Percentiles rank a stretch among this genome's conserved stretches.
Evolutionary conservation across 2,329 filamentous ascomycete genomes (phyloP).

Genomic region (Penicillium vulpinum): DNA sequence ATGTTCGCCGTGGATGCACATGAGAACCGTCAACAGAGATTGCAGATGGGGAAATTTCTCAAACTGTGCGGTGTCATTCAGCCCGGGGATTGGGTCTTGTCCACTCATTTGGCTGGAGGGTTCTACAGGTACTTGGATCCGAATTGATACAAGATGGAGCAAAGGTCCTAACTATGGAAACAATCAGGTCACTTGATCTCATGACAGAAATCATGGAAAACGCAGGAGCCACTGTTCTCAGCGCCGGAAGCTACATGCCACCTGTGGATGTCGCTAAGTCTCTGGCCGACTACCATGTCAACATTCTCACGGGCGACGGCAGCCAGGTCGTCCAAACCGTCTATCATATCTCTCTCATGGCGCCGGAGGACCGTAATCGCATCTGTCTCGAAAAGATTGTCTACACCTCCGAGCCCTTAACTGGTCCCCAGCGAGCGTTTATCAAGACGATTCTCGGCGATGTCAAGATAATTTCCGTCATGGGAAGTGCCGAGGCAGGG

Average conservation of each 20-base stretch:
- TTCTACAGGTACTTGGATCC: slow-evolving; percentile 40
- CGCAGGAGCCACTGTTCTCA: slow-evolving; percentile 43
- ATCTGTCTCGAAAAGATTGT: slow-evolving; percentile 45
- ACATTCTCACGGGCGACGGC: not conserved
- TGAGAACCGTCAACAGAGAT: slow-evolving; percentile 37
- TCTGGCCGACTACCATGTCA: not conserved
- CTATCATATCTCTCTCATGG: slow-evolving; percentile 14
- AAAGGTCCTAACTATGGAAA: too few relatives aligned
- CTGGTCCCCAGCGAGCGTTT: slow-evolving; percentile 32
- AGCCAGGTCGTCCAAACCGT: not conserved
- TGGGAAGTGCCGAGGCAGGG: slow-evolving; percentile 49
- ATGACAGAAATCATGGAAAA: slow-evolving; percentile 44
- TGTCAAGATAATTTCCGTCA: slow-evolving; percentile 42
- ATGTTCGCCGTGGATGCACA: slow-evolving; percentile 44
- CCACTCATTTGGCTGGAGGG: slow-evolving; percentile 37
- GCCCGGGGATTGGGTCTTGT: slow-evolving; percentile 42
- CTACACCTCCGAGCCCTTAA: slow-evolving; percentile 49
- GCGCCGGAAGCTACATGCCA: slow-evolving; percentile 36
- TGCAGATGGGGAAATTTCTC: too few relatives aligned
- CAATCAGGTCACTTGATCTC: slow-evolving; percentile 42
- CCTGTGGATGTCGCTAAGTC: not conserved
- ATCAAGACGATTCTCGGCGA: slow-evolving; percentile 33
- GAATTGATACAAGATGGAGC: too few relatives aligned
- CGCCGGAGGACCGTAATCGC: slow-evolving; percentile 6
- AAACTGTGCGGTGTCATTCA: too few relatives aligned